Conservation (phyloP, 345 rosid species). For the Combretum micranthum region DNA sequence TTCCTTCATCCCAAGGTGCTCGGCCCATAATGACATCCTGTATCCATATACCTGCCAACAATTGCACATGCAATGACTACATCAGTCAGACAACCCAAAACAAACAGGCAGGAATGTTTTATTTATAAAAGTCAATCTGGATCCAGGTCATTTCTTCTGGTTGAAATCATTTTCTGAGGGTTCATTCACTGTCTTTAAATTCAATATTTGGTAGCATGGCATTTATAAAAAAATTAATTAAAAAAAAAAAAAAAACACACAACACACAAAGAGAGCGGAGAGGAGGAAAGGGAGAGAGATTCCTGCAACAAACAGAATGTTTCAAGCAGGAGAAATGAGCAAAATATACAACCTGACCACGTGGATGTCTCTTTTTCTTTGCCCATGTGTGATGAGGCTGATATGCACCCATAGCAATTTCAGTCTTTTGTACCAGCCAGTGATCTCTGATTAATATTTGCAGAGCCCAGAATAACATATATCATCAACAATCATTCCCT, state of each 20-base stretch:
- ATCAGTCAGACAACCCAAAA: too few species aligned
- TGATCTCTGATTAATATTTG: constrained; percentile 94
- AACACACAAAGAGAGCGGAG: neutral
- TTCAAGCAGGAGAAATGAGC: neutral
- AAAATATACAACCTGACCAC: constrained; percentile 69
- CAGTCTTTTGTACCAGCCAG: constrained; percentile 96
- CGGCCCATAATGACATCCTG: constrained; percentile 92
- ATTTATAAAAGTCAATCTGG: too few species aligned
- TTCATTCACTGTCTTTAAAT: neutral
- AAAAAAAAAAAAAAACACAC: too few species aligned
- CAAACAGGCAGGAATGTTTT: neutral
- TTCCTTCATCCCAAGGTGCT: constrained; percentile 62
- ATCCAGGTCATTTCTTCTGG: neutral
- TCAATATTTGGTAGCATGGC: neutral
- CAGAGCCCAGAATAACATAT: constrained; percentile 81
- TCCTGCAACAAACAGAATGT: neutral
- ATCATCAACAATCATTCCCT: constrained; percentile 92
- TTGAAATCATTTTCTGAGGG: neutral
- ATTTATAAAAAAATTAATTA: too few species aligned
- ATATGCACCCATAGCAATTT: constrained; percentile 95
- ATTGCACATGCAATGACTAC: too few species aligned
- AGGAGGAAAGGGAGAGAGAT: neutral
- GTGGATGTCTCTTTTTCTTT: constrained; percentile 48
- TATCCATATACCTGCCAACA: constrained; percentile 66
- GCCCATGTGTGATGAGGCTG: constrained; percentile 80